Base-by-base conservation (phyloP, 129 eudicot species). In the Gnaphalium uliginosum region DNA sequence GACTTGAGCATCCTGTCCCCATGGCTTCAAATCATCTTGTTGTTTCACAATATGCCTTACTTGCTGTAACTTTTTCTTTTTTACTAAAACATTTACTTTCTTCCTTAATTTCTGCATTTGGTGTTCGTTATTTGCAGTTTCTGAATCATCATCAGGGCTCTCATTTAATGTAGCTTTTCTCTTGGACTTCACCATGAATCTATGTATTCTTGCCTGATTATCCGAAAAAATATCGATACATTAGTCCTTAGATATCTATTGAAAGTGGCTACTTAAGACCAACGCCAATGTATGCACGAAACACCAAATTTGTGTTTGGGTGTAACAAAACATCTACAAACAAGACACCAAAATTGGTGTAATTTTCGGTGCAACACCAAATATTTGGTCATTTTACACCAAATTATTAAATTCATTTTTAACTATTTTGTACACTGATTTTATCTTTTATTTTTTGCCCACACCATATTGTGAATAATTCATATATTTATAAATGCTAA, bases 1-100 rank as follows among this genome's bases (percentile, higher is more conserved):
- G 33, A 84, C 90, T 86, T 88, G 96, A 71, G 78, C 83, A 69
- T 93, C 98, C 83, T 86, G 96, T 62, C 98, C 98, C 98, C 98
- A 93, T 13, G 98, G 88, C 75, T 85, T 87, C 51, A 59, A 30
- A 62, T 88, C 88, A 74, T 88, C 96, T 32, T 85, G 90, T 21
- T 79, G 87, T 75, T 87, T 88, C 70, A 93, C 93, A 7, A 93
- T 86, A 76, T 67, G 69, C 68, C 89, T 81, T 61, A 88, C 88
- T 82, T 78, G 86, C 22, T 85, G 91, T 61, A 80, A 25, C 77
- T 85, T 86, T 74, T 93, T 85, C 85, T 90, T 82, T 81, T 90
- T 90, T 65, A 93, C 88, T 76, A 93, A 80, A 77, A 63, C 58
- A 4, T 73, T 85, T 57, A 93, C 92, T 75, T 88, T 93, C 66